Conservation (phyloP, 2,329 filamentous ascomycete genomes). For the Pleoardoris graminearum region DNA sequence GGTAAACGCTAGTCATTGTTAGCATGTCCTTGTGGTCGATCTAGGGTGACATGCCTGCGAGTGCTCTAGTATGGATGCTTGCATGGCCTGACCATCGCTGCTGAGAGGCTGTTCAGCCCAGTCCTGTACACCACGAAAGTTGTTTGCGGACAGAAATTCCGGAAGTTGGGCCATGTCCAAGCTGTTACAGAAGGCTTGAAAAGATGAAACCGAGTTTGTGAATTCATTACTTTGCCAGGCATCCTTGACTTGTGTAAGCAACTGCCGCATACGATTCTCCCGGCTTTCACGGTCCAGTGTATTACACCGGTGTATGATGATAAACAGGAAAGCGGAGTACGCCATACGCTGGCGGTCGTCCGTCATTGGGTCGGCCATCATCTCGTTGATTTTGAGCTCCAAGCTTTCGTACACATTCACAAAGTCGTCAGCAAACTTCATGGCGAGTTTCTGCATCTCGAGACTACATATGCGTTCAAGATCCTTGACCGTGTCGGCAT, state of each 20-base stretch:
- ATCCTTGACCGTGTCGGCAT: constrained; percentile 87
- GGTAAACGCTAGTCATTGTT: constrained; percentile 64
- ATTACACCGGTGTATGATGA: constrained; percentile 85
- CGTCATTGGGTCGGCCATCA: constrained; percentile 70
- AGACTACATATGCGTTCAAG: constrained; percentile 82
- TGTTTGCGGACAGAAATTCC: constrained; percentile 72
- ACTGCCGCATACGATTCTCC: constrained; percentile 71
- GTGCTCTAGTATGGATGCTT: constrained; percentile 75
- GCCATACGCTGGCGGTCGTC: constrained; percentile 86
- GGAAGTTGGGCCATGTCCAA: constrained; percentile 80
- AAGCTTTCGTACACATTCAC: constrained; percentile 86
- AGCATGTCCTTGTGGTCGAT: constrained; percentile 28
- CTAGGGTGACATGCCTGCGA: constrained; percentile 55
- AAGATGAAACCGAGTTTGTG: constrained; percentile 69
- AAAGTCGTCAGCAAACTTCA: constrained; percentile 89
- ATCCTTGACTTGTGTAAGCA: constrained; percentile 78
- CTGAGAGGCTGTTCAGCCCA: constrained; percentile 82
- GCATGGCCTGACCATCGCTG: constrained; percentile 75
- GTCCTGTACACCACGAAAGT: constrained; percentile 75
- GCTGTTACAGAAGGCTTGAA: constrained; percentile 76
- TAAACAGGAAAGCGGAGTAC: constrained; percentile 88
- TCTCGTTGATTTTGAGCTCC: constrained; percentile 78
- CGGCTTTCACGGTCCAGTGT: constrained; percentile 73
- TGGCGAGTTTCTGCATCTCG: constrained; percentile 84
- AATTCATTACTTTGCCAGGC: constrained; percentile 78